A percentile compares a stretch with the other conserved stretches of the same genome.
phyloP scores from a whole-genome alignment of 1,284 basidiomycete genomes.

The Rhodofomes roseus region DNA sequence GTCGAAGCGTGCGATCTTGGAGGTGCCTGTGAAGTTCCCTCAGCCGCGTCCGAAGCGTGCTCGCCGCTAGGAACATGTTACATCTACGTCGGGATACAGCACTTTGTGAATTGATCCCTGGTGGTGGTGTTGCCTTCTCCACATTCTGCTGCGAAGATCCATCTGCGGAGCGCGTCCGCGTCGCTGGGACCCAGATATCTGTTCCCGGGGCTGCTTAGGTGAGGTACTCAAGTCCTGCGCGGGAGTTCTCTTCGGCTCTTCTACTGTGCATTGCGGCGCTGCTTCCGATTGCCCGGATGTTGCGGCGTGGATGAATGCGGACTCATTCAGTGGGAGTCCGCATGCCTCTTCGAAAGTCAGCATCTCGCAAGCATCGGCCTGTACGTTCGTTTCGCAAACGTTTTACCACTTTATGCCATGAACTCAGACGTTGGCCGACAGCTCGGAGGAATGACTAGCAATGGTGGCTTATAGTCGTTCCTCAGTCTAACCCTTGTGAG shows the following conservation, averaged over 20 bases:
- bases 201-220: background rate
- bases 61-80: conserved; percentile 12
- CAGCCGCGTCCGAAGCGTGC: conserved; percentile 46
- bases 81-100: background rate
- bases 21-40: conserved; percentile 77
- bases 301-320: too few species aligned
- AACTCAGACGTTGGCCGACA: background rate
- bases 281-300: too few species aligned
- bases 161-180: background rate
- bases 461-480: background rate
- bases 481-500: background rate
- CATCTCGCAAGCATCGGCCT: too few species aligned
- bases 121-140: conserved; percentile 32
- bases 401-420: too few species aligned
- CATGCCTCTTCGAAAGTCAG: too few species aligned
- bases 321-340: too few species aligned
- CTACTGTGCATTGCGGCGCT: too few species aligned
- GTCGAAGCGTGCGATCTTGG: conserved; percentile 68
- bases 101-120: background rate
- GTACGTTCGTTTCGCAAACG: too few species aligned
- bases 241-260: too few species aligned
- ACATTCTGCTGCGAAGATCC: background rate
- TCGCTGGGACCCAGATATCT: background rate
- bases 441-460: background rate
- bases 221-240: background rate